phyloP scores from a whole-genome alignment of 2,329 filamentous ascomycete genomes.

The Akanthomyces muscarius region DNA sequence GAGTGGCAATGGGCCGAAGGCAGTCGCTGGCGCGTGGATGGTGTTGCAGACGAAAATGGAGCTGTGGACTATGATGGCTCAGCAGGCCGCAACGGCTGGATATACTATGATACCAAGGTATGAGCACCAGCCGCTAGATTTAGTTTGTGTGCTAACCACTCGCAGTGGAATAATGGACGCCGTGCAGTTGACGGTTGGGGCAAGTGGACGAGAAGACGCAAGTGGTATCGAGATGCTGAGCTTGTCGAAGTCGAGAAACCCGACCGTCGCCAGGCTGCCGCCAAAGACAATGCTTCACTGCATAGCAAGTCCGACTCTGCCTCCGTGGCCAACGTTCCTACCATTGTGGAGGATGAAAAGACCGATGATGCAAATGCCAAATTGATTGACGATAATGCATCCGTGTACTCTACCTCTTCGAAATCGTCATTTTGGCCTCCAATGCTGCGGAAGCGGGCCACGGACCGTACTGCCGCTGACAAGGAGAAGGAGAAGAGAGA shows the following conservation, averaged over 20 bases:
- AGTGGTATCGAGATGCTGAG: slow-evolving; percentile 96
- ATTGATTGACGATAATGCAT: slow-evolving; percentile 40
- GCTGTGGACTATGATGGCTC: slow-evolving; percentile 50
- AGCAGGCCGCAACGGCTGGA: slow-evolving; percentile 75
- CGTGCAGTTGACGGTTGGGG: slow-evolving; percentile 88
- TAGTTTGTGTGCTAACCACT: slow-evolving; percentile 50
- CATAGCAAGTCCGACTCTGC: slow-evolving; percentile 24
- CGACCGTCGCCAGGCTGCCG: slow-evolving; percentile 32
- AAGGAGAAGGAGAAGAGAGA: slow-evolving; percentile 18
- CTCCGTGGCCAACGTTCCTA: slow-evolving; percentile 20
- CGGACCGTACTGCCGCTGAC: slow-evolving; percentile 30
- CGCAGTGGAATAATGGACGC: slow-evolving; percentile 82
- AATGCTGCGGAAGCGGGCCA: slow-evolving; percentile 37
- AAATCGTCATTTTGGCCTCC: slow-evolving; percentile 41
- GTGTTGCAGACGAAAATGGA: slow-evolving; percentile 51
- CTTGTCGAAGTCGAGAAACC: slow-evolving; percentile 66
- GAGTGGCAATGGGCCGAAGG: slow-evolving; percentile 75
- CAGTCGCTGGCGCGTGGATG: slow-evolving; percentile 83
- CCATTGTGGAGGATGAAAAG: slow-evolving; percentile 20
- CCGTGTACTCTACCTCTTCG: slow-evolving; percentile 47
- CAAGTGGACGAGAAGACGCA: slow-evolving; percentile 84
- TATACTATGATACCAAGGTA: slow-evolving; percentile 97
- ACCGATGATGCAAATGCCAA: slow-evolving; percentile 29
- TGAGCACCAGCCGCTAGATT: slow-evolving; percentile 61
- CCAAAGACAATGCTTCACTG: slow-evolving; percentile 35